These are phyloP conservation scores for Plicaturopsis crispa DNA, from an alignment of 768 basidiomycete genomes.

Conservation along the genomic window DNA sequence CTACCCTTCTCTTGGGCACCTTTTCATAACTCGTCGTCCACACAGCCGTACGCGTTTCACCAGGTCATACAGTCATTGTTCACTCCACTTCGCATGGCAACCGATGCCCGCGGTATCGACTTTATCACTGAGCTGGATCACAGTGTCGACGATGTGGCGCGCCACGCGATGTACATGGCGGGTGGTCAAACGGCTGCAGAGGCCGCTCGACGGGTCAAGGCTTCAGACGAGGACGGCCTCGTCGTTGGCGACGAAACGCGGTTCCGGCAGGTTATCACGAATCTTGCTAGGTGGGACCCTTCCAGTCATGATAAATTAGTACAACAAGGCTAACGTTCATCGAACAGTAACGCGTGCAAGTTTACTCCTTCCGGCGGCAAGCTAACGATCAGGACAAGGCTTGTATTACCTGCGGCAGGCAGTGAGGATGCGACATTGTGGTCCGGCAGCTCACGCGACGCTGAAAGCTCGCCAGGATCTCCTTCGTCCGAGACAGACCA, in stretches of 20 bases:
- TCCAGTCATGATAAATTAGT: too few relatives aligned
- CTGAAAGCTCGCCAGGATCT: conserved; percentile 7
- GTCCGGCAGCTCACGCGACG: conserved; percentile 6
- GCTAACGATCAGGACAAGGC: conserved; percentile 58
- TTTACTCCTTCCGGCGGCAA: conserved; percentile 68
- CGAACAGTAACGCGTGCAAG: conserved; percentile 65
- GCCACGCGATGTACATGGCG: conserved; percentile 51
- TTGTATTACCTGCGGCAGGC: conserved; percentile 29
- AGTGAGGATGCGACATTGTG: conserved; percentile 1
- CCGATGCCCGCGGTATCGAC: conserved; percentile 58
- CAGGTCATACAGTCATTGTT: conserved; percentile 70
- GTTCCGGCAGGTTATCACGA: conserved; percentile 74
- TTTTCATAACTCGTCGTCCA: conserved; percentile 4
- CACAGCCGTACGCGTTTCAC: conserved; percentile 68
- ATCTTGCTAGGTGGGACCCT: conserved; percentile 71
- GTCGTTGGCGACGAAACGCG: conserved; percentile 84
- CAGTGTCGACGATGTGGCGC: conserved; percentile 56
- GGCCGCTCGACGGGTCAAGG: conserved; percentile 31
- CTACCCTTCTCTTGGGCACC: conserved; percentile 3
- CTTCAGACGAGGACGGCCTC: conserved; percentile 50
- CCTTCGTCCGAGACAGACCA: neutral
- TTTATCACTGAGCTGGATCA: conserved; percentile 65
- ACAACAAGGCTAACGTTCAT: conserved; percentile 1
- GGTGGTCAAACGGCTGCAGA: conserved; percentile 39
- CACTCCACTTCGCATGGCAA: conserved; percentile 59